Base-by-base conservation (phyloP, 768 basidiomycete species). In the Termitomyces sp. region DNA sequence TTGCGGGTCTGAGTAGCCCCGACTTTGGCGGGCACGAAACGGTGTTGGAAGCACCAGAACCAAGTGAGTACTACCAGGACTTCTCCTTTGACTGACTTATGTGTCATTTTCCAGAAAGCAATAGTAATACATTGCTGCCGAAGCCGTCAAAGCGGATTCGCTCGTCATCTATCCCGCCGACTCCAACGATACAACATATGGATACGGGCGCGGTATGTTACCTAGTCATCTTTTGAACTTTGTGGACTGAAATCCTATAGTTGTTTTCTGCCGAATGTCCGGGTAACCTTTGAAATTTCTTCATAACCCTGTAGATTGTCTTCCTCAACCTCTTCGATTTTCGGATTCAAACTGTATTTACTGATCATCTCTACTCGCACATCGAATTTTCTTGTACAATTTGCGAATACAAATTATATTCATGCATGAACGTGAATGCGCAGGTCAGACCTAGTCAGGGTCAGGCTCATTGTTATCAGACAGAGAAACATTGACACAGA, bases 231-330 rank as follows among this genome's bases (percentile, higher is more conserved):
- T 43, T 33, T 32, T 49, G 28, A 32, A 59, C n/a, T 18, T 52
- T 12, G 23, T 54, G 16, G 41, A 36, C 28, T 41, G 41, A 58
- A 20, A 35, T 53, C 26, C 20, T 47, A 58, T 57, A 77, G 75
- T 64, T 77, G 12, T 77, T 78, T 66, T 72, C 77, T 54, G 77
- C 77, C 20, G 77, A 78, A 68, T 76, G 74, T 46, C 77, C 75
- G 26, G 74, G 75, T 26, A 71, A 71, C 54, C 66, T 76, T 43
- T 75, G 67, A 67, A 6, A 38, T 36, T 58, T 32, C 47, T 32
- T 55, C 53, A 52, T 6, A 9, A 50, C 50, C 10, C 14, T 26
- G 6, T 32, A 32, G 7, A 32, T 32, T 32, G 32, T 32, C 32
- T 32, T 32, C 32, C 7, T 32, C 32, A 7, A 32, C 32, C 32